Evolutionary conservation across 768 basidiomycete species (phyloP), one percentile per base, ranked within the genome.

Genomic region (Pulveroboletus frians): DNA sequence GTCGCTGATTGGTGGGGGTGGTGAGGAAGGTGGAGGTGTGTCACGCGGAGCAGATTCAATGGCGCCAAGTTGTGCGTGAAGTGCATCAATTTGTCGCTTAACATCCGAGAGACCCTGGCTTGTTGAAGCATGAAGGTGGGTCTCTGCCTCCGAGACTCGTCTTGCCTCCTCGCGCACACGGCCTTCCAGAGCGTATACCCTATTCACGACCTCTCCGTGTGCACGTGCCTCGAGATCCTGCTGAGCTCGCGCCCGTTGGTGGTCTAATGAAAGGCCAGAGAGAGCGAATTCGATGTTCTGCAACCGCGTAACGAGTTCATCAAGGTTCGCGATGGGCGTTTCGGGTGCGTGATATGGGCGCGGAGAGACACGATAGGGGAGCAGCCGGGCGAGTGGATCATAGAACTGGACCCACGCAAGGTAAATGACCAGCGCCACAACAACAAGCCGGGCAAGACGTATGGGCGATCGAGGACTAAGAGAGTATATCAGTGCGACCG

Each of bases 261-360:
- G 66, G 41, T 85, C 82, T 13, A 71, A 55, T 4, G 82, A 78
- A 14, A 92, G 69, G 7, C 76, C 73, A 13, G 81, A 79, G 13
- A 89, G 69, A 1, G 76, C 80, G 21, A 68, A 73, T 64, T 91
- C 88, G 35, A 91, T 75, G 31, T 71, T 71, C 51, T 77, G 76
- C 11, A 92, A 66, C 9, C 88, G 80, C 7, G 73, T 71, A 3
- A 80, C 72, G 20, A 91, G 69, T 47, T 88, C 88, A 4, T 77
- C 75, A 17, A 89, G 69, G 62, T 88, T 77, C n/a, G 76, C 73
- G 1, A 81, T 78, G 1, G 86, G 85, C 9, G 71, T 63, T 9
- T 78, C 76, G 0, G 86, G 83, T 1, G 81, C 69, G 2, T 69
- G 65, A 59, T 81, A 89, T 7, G 70, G 62, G 3, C 56, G 64